phyloP scores from a whole-genome alignment of 1,139 yeast species.

The Pichia sp. region DNA sequence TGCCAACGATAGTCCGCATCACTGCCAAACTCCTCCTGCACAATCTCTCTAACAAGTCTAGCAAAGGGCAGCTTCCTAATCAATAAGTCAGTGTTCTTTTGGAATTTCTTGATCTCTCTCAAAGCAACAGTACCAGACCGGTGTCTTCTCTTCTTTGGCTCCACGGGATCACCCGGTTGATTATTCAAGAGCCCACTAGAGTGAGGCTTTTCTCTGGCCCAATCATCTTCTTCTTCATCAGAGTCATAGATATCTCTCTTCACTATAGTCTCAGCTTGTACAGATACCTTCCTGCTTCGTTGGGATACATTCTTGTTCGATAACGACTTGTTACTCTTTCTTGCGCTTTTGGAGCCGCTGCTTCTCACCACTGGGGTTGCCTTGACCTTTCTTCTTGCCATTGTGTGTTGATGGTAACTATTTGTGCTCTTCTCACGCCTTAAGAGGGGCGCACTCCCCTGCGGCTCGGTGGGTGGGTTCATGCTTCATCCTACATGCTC shows the following conservation, averaged over 20 bases:
- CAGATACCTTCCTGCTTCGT: neutral
- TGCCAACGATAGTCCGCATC: conserved; percentile 79
- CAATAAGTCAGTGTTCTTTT: conserved; percentile 68
- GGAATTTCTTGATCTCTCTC: conserved; percentile 73
- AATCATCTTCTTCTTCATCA: conserved; percentile 8
- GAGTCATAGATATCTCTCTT: conserved; percentile 10
- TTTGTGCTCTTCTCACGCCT: neutral
- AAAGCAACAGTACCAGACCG: conserved; percentile 72
- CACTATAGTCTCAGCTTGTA: neutral
- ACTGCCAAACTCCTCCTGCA: conserved; percentile 50
- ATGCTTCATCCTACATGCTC: no score
- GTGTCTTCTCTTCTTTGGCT: conserved; percentile 40
- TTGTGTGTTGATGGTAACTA: neutral
- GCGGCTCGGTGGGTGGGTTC: no score
- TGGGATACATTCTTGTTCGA: neutral
- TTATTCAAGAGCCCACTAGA: conserved; percentile 37
- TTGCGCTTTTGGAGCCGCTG: conserved; percentile 3
- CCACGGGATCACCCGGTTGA: conserved; percentile 45
- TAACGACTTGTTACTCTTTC: neutral
- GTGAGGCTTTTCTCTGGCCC: neutral
- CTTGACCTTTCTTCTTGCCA: conserved; percentile 19
- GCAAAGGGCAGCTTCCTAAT: conserved; percentile 90
- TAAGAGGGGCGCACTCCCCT: neutral
- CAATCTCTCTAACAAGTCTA: conserved; percentile 73
- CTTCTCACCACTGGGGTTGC: conserved; percentile 4